Evolutionary conservation across 495 filamentous ascomycete genomes (phyloP).

Genomic region (Gamarada debralockiae): DNA sequence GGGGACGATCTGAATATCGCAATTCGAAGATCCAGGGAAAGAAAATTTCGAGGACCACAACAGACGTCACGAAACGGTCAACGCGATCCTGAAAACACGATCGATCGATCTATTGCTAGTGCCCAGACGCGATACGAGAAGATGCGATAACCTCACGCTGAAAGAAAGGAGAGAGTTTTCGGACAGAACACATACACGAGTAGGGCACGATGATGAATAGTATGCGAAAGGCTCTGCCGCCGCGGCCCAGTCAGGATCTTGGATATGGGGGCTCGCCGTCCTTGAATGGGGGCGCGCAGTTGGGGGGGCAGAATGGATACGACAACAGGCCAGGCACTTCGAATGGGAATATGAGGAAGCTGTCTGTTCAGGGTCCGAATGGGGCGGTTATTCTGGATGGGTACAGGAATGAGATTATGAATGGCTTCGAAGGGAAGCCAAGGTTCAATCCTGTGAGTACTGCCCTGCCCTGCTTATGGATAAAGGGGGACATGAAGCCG

Average conservation of each 20-base stretch:
- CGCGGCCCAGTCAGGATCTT: neutral
- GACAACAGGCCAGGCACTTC: no score
- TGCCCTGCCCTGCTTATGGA: neutral
- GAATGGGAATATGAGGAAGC: neutral
- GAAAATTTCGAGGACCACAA: no score
- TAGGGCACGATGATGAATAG: neutral
- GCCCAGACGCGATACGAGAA: no score
- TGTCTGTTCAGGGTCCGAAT: slow-evolving; percentile 4
- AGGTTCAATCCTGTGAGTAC: slow-evolving; percentile 45
- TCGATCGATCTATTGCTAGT: no score
- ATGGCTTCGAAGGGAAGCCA: slow-evolving; percentile 37
- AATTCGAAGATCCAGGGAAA: no score
- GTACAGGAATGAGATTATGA: slow-evolving; percentile 41
- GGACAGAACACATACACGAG: no score
- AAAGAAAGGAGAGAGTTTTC: no score
- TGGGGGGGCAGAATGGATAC: no score
- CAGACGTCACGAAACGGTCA: no score
- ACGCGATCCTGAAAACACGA: no score
- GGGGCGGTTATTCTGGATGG: slow-evolving; percentile 35
- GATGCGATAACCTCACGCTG: no score
- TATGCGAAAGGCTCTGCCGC: neutral
- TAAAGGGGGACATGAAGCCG: neutral
- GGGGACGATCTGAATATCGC: no score
- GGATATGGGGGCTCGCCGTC: neutral
- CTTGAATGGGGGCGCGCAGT: neutral